Conservation (phyloP, 257 asterid species). For the Solanum chmielewskii region DNA sequence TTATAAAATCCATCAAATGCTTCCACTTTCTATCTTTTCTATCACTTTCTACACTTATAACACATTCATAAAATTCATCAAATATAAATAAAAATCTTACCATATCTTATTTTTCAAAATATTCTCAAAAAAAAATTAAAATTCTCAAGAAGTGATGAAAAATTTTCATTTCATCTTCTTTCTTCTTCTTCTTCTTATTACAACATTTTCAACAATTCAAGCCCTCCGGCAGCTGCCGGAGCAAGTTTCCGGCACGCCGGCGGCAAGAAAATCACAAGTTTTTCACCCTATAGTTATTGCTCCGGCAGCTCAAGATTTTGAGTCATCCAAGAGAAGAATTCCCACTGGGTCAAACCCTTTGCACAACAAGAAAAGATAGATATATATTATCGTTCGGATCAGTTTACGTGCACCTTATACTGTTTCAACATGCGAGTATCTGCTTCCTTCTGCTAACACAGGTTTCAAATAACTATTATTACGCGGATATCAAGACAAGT, state of each 20-base stretch:
- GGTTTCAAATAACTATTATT: background rate
- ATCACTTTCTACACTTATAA: background rate
- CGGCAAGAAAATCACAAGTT: background rate
- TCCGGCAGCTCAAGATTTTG: background rate
- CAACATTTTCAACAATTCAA: background rate
- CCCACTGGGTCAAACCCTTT: conserved; percentile 5
- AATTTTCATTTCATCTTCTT: background rate
- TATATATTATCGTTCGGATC: background rate
- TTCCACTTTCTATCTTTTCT: background rate
- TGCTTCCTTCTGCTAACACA: background rate
- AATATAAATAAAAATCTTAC: background rate
- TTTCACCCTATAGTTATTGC: background rate
- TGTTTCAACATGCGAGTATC: background rate
- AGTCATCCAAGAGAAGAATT: background rate
- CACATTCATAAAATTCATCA: background rate
- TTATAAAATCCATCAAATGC: background rate
- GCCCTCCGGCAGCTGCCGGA: background rate
- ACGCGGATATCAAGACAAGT: background rate
- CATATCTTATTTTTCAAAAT: background rate
- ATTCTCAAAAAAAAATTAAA: background rate
- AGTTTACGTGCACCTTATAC: background rate
- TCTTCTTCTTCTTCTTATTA: background rate
- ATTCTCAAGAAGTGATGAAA: background rate
- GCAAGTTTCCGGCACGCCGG: background rate
- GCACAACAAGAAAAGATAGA: background rate